Percentiles rank a stretch among this genome's conserved stretches.
These are phyloP conservation scores for Phaffomyces opuntiae DNA, from an alignment of 805 yeast genomes.

Conservation along the genomic window DNA sequence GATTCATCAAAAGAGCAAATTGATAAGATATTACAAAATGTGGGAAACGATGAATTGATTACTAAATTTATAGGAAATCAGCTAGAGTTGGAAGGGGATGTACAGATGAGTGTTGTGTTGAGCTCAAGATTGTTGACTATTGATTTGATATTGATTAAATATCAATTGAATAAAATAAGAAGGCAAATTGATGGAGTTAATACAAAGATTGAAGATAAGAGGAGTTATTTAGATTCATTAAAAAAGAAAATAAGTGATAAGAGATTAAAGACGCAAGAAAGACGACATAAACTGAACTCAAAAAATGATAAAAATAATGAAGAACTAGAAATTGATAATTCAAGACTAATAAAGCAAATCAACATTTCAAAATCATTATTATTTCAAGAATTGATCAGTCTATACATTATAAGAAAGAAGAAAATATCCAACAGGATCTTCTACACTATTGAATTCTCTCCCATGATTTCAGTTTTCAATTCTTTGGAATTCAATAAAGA, in stretches of 20 bases:
- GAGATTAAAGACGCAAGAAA: neutral
- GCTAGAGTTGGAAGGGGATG: conserved; percentile 1
- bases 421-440: conserved; percentile 11
- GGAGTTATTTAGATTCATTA: neutral
- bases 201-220: neutral
- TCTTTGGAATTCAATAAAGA: conserved; percentile 15
- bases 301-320: neutral
- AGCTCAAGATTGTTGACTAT: conserved; percentile 19
- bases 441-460: conserved; percentile 17
- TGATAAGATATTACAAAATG: conserved; percentile 10
- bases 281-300: neutral
- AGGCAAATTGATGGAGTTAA: conserved; percentile 7
- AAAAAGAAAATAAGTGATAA: neutral
- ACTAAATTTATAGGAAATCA: conserved; percentile 6
- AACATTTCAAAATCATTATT: conserved; percentile 16
- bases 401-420: conserved; percentile 15
- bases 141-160: conserved; percentile 15
- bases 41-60: conserved; percentile 12
- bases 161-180: conserved; percentile 7
- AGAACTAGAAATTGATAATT: conserved; percentile 7
- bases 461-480: conserved; percentile 13
- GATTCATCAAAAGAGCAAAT: conserved; percentile 6
- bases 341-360: conserved; percentile 16
- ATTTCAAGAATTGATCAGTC: conserved; percentile 19
- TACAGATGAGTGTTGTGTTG: conserved; percentile 16